Evolutionary conservation across 768 basidiomycete genomes (phyloP).

Genomic region (Hemileccinum impolitum): DNA sequence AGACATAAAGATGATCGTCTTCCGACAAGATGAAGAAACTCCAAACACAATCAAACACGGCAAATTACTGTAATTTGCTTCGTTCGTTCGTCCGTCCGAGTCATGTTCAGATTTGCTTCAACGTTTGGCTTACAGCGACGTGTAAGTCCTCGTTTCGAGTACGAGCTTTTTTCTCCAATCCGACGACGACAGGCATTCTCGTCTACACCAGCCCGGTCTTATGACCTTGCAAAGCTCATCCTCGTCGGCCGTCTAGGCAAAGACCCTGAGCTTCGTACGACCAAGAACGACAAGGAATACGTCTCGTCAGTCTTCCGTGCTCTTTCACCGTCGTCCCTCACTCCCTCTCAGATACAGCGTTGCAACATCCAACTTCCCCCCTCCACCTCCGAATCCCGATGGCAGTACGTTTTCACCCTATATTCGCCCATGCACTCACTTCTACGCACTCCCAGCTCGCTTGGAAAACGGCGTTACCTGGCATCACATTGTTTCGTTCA

Average conservation of each 20-base stretch:
- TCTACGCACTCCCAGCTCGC: slow-evolving; percentile 43
- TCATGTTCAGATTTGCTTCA: slow-evolving; percentile 52
- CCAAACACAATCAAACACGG: slow-evolving; percentile 25
- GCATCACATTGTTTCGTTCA: slow-evolving; percentile 77
- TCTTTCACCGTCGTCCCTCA: neutral
- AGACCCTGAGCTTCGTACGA: slow-evolving; percentile 66
- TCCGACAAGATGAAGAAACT: neutral
- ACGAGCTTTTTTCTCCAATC: neutral
- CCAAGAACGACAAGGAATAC: slow-evolving; percentile 77
- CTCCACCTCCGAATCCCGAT: slow-evolving; percentile 55
- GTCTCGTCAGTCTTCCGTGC: slow-evolving; percentile 49
- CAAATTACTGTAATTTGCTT: too few species aligned
- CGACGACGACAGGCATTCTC: slow-evolving; percentile 54
- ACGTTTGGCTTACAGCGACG: slow-evolving; percentile 44
- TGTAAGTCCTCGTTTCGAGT: slow-evolving; percentile 36
- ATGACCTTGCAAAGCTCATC: slow-evolving; percentile 71
- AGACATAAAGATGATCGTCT: slow-evolving; percentile 50
- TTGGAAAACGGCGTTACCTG: slow-evolving; percentile 56
- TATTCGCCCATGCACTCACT: slow-evolving; percentile 1
- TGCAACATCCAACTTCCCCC: slow-evolving; percentile 63
- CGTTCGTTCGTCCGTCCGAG: too few species aligned
- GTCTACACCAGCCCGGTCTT: slow-evolving; percentile 47
- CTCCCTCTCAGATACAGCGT: slow-evolving; percentile 59
- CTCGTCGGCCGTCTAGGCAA: slow-evolving; percentile 72
- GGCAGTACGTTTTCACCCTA: slow-evolving; percentile 47